Base-by-base conservation (phyloP, 768 basidiomycete species). In the Tylopilus subfusipes region DNA sequence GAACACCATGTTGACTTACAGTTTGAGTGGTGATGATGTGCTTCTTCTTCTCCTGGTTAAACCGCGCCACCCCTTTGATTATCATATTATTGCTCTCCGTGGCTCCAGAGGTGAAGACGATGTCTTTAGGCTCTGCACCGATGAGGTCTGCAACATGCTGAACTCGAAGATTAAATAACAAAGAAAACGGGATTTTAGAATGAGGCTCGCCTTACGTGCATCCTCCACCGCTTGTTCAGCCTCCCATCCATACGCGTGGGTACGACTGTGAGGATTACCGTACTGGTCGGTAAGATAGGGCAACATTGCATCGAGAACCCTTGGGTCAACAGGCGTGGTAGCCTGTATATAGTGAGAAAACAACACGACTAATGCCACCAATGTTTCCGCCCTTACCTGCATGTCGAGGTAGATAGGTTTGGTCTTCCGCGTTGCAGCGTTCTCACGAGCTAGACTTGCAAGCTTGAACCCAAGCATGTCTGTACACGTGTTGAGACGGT, bases 181-280 rank as follows among this genome's bases (percentile, higher is more conserved):
- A n/a, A n/a, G 16, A 21, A 36, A 16, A 36, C 5, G 25, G 22
- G 33, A 8, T 14, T 42, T 52, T 63, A 31, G 48, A 11, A 68
- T 65, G 21, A 48, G 10, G 39, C 61, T 48, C 22, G 86, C 93
- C 80, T 90, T 86, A 50, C 97, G 83, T 3, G 93, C 95, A 57
- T 87, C 84, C 67, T 98, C 97, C 8, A 97, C 91, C 0, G 89
- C 97, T 65, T 86, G 80, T 66, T 99, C 97, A 7, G 96, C 93
- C 73, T 99, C 97, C 97, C 97, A 99, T 4, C 97, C 97, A 70
- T 98, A 99, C 1, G 97, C 93, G 72, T 99, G 97, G 27, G 97
- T 98, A 52, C 97, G 84, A 69, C 93, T 95, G 69, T 98, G 97
- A 10, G 97, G 96, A 72, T 98, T 99, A 5, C 97, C 97, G 66